Conservation (phyloP, 306 rosid species). For the Castanopsis chinensis region DNA sequence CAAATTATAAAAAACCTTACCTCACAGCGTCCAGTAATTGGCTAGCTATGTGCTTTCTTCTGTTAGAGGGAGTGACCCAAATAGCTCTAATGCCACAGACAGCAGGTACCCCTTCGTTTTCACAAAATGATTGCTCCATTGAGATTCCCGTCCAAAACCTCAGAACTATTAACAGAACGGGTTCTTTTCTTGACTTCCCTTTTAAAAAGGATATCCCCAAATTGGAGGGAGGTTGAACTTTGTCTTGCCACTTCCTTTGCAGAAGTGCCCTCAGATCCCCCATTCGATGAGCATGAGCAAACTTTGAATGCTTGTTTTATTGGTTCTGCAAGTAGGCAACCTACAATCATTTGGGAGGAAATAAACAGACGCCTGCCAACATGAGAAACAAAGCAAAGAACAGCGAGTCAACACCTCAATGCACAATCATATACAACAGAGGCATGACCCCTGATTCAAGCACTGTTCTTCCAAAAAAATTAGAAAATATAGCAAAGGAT, state of each 20-base stretch:
- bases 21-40: slow-evolving; percentile 75
- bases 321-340: slow-evolving; percentile 71
- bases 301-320: slow-evolving; percentile 67
- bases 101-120: slow-evolving; percentile 51
- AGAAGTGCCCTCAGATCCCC: slow-evolving; percentile 7
- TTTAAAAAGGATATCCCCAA: slow-evolving; percentile 65
- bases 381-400: background rate
- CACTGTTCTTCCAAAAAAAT: background rate
- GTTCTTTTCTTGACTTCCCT: slow-evolving; percentile 56
- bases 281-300: slow-evolving; percentile 37
- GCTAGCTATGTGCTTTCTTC: slow-evolving; percentile 71
- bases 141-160: slow-evolving; percentile 24
- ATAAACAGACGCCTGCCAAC: slow-evolving; percentile 61
- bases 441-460: background rate
- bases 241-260: slow-evolving; percentile 28
- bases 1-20: slow-evolving; percentile 25
- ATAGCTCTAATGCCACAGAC: slow-evolving; percentile 80
- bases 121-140: slow-evolving; percentile 57
- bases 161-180: slow-evolving; percentile 25
- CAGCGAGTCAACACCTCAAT: background rate
- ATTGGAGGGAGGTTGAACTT: slow-evolving; percentile 40
- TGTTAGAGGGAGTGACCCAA: slow-evolving; percentile 80
- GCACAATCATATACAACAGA: background rate
- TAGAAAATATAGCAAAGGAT: no score
- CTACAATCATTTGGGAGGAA: slow-evolving; percentile 51